Evolutionary conservation across 257 asterid species (phyloP).

Genomic region (Echium plantagineum): DNA sequence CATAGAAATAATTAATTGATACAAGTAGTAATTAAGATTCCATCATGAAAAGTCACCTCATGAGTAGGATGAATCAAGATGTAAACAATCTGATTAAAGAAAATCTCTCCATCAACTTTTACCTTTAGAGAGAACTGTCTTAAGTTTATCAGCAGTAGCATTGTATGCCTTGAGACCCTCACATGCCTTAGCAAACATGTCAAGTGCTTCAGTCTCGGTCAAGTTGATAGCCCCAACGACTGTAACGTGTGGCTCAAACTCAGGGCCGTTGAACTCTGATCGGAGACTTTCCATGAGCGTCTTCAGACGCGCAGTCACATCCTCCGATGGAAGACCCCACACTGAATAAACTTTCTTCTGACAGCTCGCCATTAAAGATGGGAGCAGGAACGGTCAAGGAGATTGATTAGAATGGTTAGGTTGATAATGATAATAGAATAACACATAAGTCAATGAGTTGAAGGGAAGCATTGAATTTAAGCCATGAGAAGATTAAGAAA

Average conservation of each 20-base stretch:
- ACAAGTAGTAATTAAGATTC: no score
- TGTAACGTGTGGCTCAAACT: no score
- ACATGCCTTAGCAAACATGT: constrained; percentile 49
- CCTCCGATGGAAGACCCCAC: constrained; percentile 74
- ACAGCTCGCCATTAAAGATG: constrained; percentile 22
- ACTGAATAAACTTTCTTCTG: constrained; percentile 53
- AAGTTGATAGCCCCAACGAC: no score
- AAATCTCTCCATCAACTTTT: constrained; percentile 54
- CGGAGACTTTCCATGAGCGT: constrained; percentile 68
- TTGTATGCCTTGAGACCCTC: constrained; percentile 38
- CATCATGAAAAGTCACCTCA: constrained; percentile 32
- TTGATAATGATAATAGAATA: no score
- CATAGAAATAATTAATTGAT: no score
- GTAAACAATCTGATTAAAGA: constrained; percentile 77
- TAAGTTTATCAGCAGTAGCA: constrained; percentile 24
- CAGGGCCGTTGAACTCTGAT: constrained; percentile 69
- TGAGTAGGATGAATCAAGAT: constrained; percentile 61
- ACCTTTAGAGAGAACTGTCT: constrained; percentile 9
- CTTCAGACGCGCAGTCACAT: constrained; percentile 51
- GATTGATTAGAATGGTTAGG: no score
- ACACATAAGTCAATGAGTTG: no score
- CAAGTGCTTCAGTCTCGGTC: constrained; percentile 73
- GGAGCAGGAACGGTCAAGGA: not conserved
- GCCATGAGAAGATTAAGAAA: no score
- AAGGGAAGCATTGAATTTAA: no score